Conservation (phyloP, 331 rosid species). For the Erythrophleum ivorense region DNA sequence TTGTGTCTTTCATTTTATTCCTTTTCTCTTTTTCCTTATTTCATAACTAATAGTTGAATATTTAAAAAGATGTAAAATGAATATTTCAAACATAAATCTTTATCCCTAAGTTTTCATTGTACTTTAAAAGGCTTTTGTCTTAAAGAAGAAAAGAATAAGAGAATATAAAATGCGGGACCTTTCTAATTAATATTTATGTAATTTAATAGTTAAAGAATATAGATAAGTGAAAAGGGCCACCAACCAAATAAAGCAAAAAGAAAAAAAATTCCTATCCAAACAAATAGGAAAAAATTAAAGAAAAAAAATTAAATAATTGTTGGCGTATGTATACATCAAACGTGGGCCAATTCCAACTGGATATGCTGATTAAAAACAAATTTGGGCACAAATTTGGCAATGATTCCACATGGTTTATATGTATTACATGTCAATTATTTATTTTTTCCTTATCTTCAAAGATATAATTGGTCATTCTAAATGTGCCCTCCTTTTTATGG, state of each 20-base stretch:
- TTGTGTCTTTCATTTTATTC: neutral
- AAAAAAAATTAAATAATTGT: neutral
- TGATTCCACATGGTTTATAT: conserved; percentile 11
- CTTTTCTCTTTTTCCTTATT: neutral
- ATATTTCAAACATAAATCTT: neutral
- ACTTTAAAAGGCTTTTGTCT: neutral
- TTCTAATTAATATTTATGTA: neutral
- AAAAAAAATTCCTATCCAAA: too few species aligned
- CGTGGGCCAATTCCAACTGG: conserved; percentile 13
- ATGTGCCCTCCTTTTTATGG: neutral
- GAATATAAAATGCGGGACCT: neutral
- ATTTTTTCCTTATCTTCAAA: neutral
- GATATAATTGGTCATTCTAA: neutral
- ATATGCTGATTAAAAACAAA: neutral
- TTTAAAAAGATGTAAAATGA: too few species aligned
- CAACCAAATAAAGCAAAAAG: neutral
- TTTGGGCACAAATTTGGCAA: neutral
- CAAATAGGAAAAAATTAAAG: neutral
- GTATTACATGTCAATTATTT: neutral
- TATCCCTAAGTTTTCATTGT: neutral
- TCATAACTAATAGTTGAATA: neutral
- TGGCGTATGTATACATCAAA: neutral
- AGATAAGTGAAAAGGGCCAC: neutral
- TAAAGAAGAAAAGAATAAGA: neutral
- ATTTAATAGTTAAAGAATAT: neutral